Base-by-base conservation (phyloP, 2,329 filamentous ascomycete species). In the Phialocephala subalpina region DNA sequence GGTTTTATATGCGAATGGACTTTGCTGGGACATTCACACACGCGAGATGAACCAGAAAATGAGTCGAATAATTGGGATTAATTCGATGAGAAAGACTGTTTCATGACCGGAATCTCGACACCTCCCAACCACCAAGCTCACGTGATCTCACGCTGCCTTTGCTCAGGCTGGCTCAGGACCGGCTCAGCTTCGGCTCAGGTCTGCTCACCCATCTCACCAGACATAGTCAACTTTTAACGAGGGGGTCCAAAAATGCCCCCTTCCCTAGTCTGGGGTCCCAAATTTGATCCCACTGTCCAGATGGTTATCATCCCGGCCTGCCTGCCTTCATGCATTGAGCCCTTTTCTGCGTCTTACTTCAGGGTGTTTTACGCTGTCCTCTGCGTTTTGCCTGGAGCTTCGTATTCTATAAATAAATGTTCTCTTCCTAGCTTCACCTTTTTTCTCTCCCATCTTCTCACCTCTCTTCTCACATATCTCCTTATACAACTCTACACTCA, bases 201-300 rank as follows among this genome's bases (percentile, higher is more conserved):
- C 65, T 64, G 58, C 67, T 69, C 61, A 68, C 62, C 60, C 58
- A 69, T 69, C 61, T 68, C 52, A 71, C 60, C 38, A 69, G 63
- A 65, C 35, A 68, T 68, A 57, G 58, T 68, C 53, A 71, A 67
- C 61, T 69, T 70, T 70, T 69, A 66, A 65, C 63, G 36, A 68
- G 65, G 62, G 62, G 57, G 66, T 58, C 66, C 55, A 40, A 70
- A 69, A 65, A 56, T 36, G 62, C 56, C 61, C 55, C 60, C 56
- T 67, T 67, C 62, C 66, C 58, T 20, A 69, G 62, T 59, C 36
- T 64, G 52, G 42, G 62, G 55, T 70, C 62, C 36, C 29, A 66
- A 64, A 64, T 57, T 25, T 68, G n/a, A 61, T 64, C 52, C 60
- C 42, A 65, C 62, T 58, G 40, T 62, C 65, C 60, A 67, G 58